Evolutionary conservation across 129 eudicot genomes (phyloP).

Genomic region (Chrysanthemum makinoi): DNA sequence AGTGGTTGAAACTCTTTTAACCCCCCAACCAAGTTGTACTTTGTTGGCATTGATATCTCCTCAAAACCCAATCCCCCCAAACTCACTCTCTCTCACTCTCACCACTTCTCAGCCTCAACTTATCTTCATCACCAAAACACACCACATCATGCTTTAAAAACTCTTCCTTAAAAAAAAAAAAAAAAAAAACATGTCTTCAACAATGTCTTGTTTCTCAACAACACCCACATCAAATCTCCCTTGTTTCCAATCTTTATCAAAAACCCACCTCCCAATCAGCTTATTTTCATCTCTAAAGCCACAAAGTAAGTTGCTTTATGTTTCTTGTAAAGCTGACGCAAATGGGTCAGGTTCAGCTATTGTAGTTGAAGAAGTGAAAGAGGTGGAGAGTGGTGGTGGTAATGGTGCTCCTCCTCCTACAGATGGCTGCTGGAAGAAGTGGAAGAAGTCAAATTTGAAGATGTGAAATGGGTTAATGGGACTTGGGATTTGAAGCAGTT

Average conservation of each 20-base stretch:
- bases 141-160: constrained; percentile 36
- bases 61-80: constrained; percentile 22
- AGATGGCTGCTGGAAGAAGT: constrained; percentile 22
- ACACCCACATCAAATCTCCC: constrained; percentile 56
- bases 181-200: constrained; percentile 38
- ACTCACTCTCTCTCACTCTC: constrained; percentile 25
- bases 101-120: constrained; percentile 30
- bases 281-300: constrained; percentile 40
- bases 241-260: constrained; percentile 38
- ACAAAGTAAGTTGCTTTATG: constrained; percentile 35
- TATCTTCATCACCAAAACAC: constrained; percentile 21
- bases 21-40: not conserved
- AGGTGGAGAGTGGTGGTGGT: constrained; percentile 35
- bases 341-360: constrained; percentile 52
- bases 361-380: constrained; percentile 35
- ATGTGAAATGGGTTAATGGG: constrained; percentile 86
- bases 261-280: constrained; percentile 40
- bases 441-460: constrained; percentile 42
- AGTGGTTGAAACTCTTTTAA: no score
- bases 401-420: constrained; percentile 51
- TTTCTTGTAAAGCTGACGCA: constrained; percentile 45
- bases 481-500: constrained; percentile 93
- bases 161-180: not conserved
- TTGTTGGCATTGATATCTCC: constrained; percentile 10
- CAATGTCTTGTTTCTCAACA: constrained; percentile 64